Evolutionary conservation across 2,329 filamentous ascomycete species (phyloP).

Genomic region (Zymoseptoria ardabiliae): DNA sequence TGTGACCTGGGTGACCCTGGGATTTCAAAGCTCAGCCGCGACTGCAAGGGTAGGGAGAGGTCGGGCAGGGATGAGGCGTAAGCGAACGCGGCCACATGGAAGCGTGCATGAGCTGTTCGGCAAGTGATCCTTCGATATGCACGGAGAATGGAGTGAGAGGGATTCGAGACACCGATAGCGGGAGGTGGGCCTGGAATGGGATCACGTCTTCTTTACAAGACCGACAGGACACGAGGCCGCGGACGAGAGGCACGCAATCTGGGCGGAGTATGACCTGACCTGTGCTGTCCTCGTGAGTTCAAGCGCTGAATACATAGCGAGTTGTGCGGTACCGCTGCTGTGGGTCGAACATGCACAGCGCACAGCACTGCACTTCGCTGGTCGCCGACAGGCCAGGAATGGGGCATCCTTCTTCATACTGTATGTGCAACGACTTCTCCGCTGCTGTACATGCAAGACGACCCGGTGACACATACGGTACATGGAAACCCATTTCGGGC

Average conservation of each 20-base stretch:
- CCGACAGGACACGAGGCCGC: not conserved
- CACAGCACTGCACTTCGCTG: no score
- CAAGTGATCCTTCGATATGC: not conserved
- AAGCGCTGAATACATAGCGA: no score
- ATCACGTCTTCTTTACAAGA: not conserved
- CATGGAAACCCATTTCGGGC: slow-evolving; percentile 7
- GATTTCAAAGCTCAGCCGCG: not conserved
- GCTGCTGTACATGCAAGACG: no score
- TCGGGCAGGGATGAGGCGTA: not conserved
- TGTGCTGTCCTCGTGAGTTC: no score
- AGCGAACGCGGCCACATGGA: not conserved
- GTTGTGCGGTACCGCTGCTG: no score
- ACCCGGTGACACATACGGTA: no score
- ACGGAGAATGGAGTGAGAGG: not conserved
- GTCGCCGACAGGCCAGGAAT: no score
- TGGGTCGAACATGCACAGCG: no score
- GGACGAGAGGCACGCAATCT: not conserved
- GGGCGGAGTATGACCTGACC: no score
- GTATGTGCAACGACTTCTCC: no score
- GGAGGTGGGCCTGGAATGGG: not conserved
- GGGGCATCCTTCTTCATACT: no score
- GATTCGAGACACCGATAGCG: not conserved
- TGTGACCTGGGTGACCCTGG: not conserved
- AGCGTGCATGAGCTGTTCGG: not conserved
- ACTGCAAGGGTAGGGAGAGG: not conserved